Conservation (phyloP, 164 flowering plant genomes). For the Vitis riparia region DNA sequence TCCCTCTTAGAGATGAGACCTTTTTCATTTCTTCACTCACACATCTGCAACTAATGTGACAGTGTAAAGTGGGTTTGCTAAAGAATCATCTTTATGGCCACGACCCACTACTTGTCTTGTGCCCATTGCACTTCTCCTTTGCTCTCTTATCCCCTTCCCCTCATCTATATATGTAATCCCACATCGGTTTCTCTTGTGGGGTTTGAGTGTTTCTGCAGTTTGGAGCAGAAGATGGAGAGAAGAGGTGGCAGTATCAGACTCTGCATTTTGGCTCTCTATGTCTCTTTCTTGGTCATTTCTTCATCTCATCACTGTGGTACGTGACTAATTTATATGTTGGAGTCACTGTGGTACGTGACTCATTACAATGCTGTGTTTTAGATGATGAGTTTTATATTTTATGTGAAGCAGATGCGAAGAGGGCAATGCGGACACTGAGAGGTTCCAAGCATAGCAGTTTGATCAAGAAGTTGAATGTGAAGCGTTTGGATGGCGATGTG, state of each 20-base stretch:
- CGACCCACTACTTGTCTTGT: slow-evolving; percentile 3
- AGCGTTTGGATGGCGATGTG: slow-evolving; percentile 24
- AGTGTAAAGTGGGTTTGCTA: slow-evolving; percentile 18
- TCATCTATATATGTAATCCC: slow-evolving; percentile 5
- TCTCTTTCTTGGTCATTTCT: slow-evolving; percentile 25
- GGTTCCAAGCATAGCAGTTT: background rate
- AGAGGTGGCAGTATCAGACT: slow-evolving; percentile 11
- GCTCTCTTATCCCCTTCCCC: background rate
- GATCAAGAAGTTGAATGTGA: slow-evolving; percentile 22
- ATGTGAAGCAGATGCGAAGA: slow-evolving; percentile 47
- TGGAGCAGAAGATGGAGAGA: slow-evolving; percentile 20
- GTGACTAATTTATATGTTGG: background rate
- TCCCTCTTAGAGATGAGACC: background rate
- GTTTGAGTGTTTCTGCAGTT: background rate
- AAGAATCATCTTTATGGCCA: slow-evolving; percentile 37
- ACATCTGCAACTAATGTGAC: slow-evolving; percentile 26
- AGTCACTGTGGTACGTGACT: slow-evolving; percentile 38
- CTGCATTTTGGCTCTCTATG: slow-evolving; percentile 20
- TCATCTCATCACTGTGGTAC: slow-evolving; percentile 44
- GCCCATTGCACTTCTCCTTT: slow-evolving; percentile 3
- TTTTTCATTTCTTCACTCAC: slow-evolving; percentile 27
- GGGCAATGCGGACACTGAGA: slow-evolving; percentile 17
- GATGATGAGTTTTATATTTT: background rate
- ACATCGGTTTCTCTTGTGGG: background rate
- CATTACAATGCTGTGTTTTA: background rate